Evolutionary conservation across 768 basidiomycete genomes (phyloP).

Genomic region (Mycena polygramma): DNA sequence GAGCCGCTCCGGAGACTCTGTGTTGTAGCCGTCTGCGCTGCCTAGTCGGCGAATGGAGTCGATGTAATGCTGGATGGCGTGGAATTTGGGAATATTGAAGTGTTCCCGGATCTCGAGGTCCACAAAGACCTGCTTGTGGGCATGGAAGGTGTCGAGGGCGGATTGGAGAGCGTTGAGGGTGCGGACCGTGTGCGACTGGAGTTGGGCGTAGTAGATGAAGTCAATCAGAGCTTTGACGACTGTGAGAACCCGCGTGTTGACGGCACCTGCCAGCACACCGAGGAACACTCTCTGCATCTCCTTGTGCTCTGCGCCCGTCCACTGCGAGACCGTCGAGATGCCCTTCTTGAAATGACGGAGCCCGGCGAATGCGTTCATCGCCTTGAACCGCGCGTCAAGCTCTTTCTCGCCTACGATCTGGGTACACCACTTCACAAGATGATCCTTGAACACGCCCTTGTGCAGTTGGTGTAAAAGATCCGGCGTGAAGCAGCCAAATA

Average conservation of each 20-base stretch:
- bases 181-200: neutral
- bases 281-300: slow-evolving; percentile 5
- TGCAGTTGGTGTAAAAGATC: slow-evolving; percentile 2
- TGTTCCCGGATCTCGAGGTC: neutral
- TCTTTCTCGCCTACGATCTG: neutral
- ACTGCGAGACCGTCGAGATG: slow-evolving; percentile 1
- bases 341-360: slow-evolving; percentile 1
- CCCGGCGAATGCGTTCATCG: slow-evolving; percentile 1
- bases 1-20: neutral
- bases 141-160: neutral
- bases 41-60: neutral
- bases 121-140: neutral
- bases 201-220: slow-evolving; percentile 9
- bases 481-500: neutral
- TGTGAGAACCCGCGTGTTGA: neutral
- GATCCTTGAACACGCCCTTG: slow-evolving; percentile 9
- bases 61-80: slow-evolving; percentile 7
- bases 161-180: neutral
- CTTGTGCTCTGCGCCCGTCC: slow-evolving; percentile 1
- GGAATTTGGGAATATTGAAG: slow-evolving; percentile 9
- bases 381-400: slow-evolving; percentile 3
- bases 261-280: slow-evolving; percentile 6
- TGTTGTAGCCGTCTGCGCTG: slow-evolving; percentile 6
- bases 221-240: neutral
- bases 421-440: neutral